These are phyloP conservation scores for Quercus dentata DNA, from an alignment of 306 rosid species.

Conservation along the genomic window DNA sequence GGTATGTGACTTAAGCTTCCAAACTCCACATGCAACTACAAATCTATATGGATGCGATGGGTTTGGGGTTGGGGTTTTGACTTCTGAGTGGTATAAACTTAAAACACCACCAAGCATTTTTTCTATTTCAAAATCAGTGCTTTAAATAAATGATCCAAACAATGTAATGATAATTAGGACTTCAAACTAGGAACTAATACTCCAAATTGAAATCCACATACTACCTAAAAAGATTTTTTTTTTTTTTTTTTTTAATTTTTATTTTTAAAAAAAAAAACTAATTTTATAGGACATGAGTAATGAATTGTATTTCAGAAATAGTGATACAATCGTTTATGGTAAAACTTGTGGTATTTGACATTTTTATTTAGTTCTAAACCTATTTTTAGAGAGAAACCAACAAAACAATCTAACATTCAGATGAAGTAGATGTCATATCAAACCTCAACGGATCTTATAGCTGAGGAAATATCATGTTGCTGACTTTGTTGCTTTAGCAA, in stretches of 20 bases:
- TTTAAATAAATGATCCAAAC: background rate
- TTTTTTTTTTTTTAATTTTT: too few relatives aligned
- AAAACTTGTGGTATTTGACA: background rate
- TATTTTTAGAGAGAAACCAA: background rate
- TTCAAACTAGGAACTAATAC: background rate
- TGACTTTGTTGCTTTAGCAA: conserved; percentile 48
- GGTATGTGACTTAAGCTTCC: background rate
- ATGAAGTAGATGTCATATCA: conserved; percentile 2
- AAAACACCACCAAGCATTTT: background rate
- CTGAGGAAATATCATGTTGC: conserved; percentile 20
- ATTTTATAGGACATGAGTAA: background rate
- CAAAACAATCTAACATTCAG: background rate
- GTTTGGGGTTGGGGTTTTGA: background rate
- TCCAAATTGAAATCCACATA: background rate
- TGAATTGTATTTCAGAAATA: background rate
- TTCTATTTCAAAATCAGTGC: background rate
- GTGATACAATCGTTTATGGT: background rate
- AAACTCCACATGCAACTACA: background rate
- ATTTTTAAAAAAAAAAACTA: background rate
- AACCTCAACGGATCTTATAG: conserved; percentile 39
- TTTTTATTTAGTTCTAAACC: background rate
- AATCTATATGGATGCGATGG: background rate
- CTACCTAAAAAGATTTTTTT: background rate
- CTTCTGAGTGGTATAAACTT: background rate
- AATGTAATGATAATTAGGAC: background rate